A percentile compares a stretch with the other conserved stretches of the same genome.
Conservation (phyloP, 1,139 yeast genomes). For the Scheffersomyces titani region DNA sequence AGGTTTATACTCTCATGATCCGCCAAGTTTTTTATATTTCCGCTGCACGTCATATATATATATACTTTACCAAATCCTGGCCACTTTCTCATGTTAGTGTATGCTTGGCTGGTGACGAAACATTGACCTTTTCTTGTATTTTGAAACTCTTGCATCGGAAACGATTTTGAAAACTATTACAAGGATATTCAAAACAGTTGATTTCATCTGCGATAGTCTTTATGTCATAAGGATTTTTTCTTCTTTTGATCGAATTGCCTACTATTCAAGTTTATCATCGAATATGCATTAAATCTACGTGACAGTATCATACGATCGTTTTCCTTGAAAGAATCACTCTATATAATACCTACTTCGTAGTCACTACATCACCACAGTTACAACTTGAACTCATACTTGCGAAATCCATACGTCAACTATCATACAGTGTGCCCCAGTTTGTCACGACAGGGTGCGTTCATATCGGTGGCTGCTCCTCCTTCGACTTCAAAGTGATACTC, state of each 20-base stretch:
- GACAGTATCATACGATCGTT: neutral
- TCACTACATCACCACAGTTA: neutral
- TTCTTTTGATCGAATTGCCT: neutral
- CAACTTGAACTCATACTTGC: neutral
- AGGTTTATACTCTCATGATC: neutral
- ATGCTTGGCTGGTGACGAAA: neutral
- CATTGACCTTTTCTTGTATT: neutral
- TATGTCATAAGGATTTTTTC: neutral
- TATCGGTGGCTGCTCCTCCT: neutral
- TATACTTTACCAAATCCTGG: neutral
- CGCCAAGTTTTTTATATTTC: neutral
- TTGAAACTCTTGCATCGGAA: neutral
- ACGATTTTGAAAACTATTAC: neutral
- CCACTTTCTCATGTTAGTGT: neutral
- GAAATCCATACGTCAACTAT: neutral
- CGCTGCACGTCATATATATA: neutral
- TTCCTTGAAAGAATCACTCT: neutral
- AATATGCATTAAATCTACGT: neutral
- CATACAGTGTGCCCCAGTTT: neutral
- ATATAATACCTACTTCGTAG: neutral
- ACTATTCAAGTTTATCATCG: neutral
- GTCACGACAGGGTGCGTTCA: neutral
- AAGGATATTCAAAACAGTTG: neutral
- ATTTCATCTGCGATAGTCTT: neutral
- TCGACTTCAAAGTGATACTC: neutral